Base-by-base conservation (phyloP, 345 rosid genomes). In the Trapa incisa region DNA sequence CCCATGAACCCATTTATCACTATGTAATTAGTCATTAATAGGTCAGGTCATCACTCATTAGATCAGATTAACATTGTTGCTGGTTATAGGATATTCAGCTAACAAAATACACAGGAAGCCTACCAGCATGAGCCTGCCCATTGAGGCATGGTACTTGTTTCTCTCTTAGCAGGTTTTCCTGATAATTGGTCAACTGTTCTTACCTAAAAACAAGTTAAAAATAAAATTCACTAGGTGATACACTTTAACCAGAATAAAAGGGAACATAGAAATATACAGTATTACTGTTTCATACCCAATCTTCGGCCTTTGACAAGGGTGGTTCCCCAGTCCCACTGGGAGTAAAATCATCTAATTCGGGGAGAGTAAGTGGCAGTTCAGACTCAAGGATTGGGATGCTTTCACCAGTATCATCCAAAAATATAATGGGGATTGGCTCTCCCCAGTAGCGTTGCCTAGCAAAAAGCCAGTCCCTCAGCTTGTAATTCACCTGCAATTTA, bases 71-170 rank as follows among this genome's bases (percentile, higher is more conserved):
- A 35, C 4, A 58, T 58, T 7, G 35, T 9, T 37, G 33, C n/a
- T 29, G 36, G 3, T 35, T 15, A 16, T 53, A 63, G 43, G 37
- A n/a, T 36, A 62, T 35, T 48, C 8, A 58, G 15, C 41, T 15
- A 47, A 67, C 62, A 65, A 65, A 65, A 45, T 70, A 10, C 41
- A 66, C 2, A 52, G 66, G 70, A 43, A 14, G 22, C 39, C 65
- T 82, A 90, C 98, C 98, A 93, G 88, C 96, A 93, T 80, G 98
- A 93, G 68, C 98, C 97, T 65, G 98, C 97, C 97, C 98, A 93
- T 64, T 93, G 98, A 13, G 98, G 97, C 98, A 93, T 90, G 73
- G 98, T 93, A 82, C 86, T 93, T 66, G 98, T 93, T 87, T 90
- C 98, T 83, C 98, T 79, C 65, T 63, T 82, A 47, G 87, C 94